These are phyloP conservation scores for Arctostaphylos glauca DNA, from an alignment of 148 eudicot species.

Conservation along the genomic window DNA sequence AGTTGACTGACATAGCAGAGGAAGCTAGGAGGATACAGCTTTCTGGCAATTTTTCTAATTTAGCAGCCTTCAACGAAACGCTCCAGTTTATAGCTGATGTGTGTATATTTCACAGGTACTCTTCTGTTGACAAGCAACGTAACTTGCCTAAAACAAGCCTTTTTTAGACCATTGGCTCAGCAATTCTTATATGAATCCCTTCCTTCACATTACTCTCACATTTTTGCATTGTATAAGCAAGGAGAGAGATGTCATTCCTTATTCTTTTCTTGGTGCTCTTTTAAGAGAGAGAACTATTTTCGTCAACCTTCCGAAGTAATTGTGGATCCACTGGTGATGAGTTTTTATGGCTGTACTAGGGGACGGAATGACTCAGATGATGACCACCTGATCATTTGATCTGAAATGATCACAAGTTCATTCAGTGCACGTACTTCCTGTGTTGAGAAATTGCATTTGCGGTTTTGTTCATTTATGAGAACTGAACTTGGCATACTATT, in stretches of 20 bases:
- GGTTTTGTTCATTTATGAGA: background rate
- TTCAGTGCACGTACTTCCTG: background rate
- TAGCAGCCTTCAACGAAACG: slow-evolving; percentile 71
- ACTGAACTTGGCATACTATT: background rate
- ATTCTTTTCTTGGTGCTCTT: background rate
- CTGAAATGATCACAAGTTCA: background rate
- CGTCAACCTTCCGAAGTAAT: background rate
- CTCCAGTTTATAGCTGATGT: slow-evolving; percentile 97
- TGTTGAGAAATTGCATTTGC: background rate
- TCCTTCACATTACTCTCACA: background rate
- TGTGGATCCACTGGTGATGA: background rate
- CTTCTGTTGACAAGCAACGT: background rate
- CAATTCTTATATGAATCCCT: background rate
- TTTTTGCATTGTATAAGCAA: background rate
- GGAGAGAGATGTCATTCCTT: background rate
- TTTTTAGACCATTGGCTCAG: slow-evolving; percentile 1
- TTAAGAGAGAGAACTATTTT: background rate
- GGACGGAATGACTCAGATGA: background rate
- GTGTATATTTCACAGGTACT: slow-evolving; percentile 94
- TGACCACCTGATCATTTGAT: background rate
- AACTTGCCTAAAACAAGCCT: background rate
- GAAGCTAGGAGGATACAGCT: slow-evolving; percentile 76
- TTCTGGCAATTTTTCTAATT: slow-evolving; percentile 69
- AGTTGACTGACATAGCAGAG: slow-evolving; percentile 81
- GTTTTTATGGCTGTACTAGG: background rate